A percentile compares a stretch with the other conserved stretches of the same genome.
phyloP scores from a whole-genome alignment of 2,329 filamentous ascomycete genomes.

The Beauveria asiatica region DNA sequence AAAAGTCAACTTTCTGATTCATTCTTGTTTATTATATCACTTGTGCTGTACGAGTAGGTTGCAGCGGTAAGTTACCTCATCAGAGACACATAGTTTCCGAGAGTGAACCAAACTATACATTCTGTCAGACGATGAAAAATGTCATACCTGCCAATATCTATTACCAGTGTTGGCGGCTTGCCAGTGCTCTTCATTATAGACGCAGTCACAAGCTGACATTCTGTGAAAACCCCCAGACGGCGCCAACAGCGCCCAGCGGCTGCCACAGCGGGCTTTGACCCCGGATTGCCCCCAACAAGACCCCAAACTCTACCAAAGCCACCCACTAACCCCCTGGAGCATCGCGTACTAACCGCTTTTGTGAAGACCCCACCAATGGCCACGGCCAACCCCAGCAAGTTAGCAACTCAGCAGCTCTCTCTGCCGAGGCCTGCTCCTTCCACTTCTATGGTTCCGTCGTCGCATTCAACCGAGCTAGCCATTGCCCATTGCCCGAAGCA shows the following conservation, averaged over 20 bases:
- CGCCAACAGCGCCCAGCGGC: neutral
- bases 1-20: no score
- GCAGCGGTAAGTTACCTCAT: no score
- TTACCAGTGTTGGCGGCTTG: neutral
- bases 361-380: neutral
- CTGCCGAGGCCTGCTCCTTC: conserved; percentile 4
- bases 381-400: neutral
- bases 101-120: no score
- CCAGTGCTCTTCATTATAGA: neutral
- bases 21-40: no score
- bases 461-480: conserved; percentile 9
- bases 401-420: neutral
- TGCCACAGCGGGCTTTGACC: neutral
- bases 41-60: no score
- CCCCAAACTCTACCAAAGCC: neutral
- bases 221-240: neutral
- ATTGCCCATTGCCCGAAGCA: neutral
- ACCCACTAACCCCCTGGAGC: neutral
- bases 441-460: neutral
- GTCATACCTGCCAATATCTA: no score
- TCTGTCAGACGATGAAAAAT: no score
- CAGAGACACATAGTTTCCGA: no score
- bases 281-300: neutral
- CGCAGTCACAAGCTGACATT: neutral
- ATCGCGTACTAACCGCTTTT: neutral